Evolutionary conservation across 2,329 filamentous ascomycete genomes (phyloP), one percentile per base, ranked within the genome.

Genomic region (Graphilbum ipis-grandicollis): DNA sequence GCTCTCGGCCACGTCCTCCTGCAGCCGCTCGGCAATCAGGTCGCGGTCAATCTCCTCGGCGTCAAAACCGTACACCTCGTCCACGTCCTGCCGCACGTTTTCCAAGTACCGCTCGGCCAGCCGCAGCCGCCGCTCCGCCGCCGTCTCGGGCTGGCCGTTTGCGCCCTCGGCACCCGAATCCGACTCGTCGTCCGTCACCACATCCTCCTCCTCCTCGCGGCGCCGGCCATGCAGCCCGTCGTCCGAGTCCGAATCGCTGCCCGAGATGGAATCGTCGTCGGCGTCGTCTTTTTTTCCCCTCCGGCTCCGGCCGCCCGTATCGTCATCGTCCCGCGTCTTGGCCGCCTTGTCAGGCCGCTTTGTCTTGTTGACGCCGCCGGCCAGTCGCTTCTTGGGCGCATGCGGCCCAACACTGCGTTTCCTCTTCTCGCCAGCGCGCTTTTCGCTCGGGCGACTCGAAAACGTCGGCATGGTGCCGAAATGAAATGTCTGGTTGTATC

Each of bases 381-480:
- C 66, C 42, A 66, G 49, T 53, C 70, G 63, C 51, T 76, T 79
- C 55, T 75, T 75, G 2, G 72, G 67, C 6, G 56, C 56, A 35
- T 73, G 66, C 14, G 61, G 52, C 19, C 66, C 65, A 39, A 62
- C 56, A 7, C 63, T 51, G 42, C 86, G 71, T 66, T 96, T 96
- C 49, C 90, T 70, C 68, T 96, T 83, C 52, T 88, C 79, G 35
- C 80, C 14, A 12, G 26, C 9, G 9, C 8, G 9, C 14, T n/a
- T n/a, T 13, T 28, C 79, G 30, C 80, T 79, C 6, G 90, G 79
- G 6, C 88, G 85, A 29, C 79, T 65, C 36, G 86, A 98, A 60
- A 96, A 98, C 29, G 86, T 93, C 51, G 88, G 93, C 86, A 93
- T 92, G 46, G 46, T 62, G 47, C n/a, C n/a, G n/a, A n/a, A n/a